These are phyloP conservation scores for Clitocybe nebularis DNA, from an alignment of 1,284 basidiomycete genomes.

Conservation along the genomic window DNA sequence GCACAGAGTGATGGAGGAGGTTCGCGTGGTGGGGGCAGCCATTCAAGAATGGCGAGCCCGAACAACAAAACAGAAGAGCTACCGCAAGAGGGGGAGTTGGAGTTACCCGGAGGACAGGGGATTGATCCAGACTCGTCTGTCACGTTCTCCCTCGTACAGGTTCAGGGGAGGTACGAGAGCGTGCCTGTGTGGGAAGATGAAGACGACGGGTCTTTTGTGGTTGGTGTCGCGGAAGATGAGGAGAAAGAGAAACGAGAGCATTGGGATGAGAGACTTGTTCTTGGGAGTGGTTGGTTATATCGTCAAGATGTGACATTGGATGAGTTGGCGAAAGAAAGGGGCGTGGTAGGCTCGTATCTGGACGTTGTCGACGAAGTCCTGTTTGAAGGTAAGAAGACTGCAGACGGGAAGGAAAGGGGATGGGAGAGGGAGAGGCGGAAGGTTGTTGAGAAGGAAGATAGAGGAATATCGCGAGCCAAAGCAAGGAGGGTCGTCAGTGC, in stretches of 20 bases:
- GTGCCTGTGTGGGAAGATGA: conserved; percentile 79
- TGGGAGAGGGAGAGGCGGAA: conserved; percentile 55
- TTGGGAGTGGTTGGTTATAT: conserved; percentile 80
- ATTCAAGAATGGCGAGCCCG: conserved; percentile 46
- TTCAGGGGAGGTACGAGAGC: conserved; percentile 58
- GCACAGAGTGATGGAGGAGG: conserved; percentile 64
- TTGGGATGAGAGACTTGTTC: conserved; percentile 76
- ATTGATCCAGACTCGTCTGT: conserved; percentile 55
- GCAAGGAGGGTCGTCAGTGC: conserved; percentile 51
- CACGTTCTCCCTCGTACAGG: conserved; percentile 63
- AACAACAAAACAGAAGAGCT: conserved; percentile 36
- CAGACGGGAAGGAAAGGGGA: conserved; percentile 36
- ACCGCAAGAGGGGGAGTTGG: conserved; percentile 28
- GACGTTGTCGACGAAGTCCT: conserved; percentile 71
- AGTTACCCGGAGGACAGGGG: conserved; percentile 23
- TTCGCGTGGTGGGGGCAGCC: conserved; percentile 29
- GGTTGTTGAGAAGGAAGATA: conserved; percentile 34
- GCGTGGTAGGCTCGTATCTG: conserved; percentile 56
- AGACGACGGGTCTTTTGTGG: conserved; percentile 38
- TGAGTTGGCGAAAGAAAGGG: conserved; percentile 54
- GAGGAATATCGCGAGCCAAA: conserved; percentile 31
- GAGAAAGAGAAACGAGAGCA: conserved; percentile 56
- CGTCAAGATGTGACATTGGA: conserved; percentile 54
- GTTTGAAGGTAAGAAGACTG: conserved; percentile 56
- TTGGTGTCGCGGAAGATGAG: conserved; percentile 45